Conservation (phyloP, 2,329 filamentous ascomycete genomes). For the Emmonsiellopsis sp. region DNA sequence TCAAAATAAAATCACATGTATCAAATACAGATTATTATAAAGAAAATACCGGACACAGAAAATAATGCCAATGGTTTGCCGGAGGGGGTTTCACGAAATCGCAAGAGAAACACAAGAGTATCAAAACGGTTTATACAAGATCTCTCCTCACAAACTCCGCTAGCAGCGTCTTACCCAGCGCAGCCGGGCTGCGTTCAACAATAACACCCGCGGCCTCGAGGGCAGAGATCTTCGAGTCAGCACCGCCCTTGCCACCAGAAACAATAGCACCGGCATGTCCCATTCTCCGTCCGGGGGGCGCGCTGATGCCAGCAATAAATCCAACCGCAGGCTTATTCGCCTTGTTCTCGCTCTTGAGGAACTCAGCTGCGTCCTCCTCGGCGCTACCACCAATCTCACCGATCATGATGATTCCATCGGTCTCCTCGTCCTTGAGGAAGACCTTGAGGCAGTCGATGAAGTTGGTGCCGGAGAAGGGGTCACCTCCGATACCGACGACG, state of each 20-base stretch:
- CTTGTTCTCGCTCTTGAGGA: slow-evolving; percentile 85
- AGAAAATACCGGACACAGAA: neutral
- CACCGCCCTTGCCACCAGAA: slow-evolving; percentile 92
- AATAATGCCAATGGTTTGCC: neutral
- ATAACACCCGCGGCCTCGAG: slow-evolving; percentile 89
- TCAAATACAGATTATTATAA: neutral
- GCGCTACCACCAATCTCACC: slow-evolving; percentile 96
- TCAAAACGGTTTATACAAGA: slow-evolving; percentile 54
- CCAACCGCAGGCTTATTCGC: slow-evolving; percentile 91
- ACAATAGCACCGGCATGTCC: slow-evolving; percentile 98
- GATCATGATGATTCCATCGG: slow-evolving; percentile 99
- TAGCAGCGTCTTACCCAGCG: slow-evolving; percentile 86
- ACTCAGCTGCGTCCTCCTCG: slow-evolving; percentile 96
- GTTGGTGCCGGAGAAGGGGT: slow-evolving; percentile 98
- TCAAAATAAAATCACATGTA: neutral
- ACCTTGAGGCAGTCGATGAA: slow-evolving; percentile 99
- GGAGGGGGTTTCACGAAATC: neutral
- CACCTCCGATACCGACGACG: slow-evolving; percentile 95
- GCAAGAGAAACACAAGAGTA: neutral
- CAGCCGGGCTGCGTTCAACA: slow-evolving; percentile 88
- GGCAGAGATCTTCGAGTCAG: slow-evolving; percentile 94
- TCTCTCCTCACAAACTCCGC: slow-evolving; percentile 94
- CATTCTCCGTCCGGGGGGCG: slow-evolving; percentile 93
- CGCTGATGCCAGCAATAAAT: slow-evolving; percentile 98
- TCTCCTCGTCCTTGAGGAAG: slow-evolving; percentile 92